Conservation (phyloP, 1,139 yeast species). For the Debaryomyces coudertii region DNA sequence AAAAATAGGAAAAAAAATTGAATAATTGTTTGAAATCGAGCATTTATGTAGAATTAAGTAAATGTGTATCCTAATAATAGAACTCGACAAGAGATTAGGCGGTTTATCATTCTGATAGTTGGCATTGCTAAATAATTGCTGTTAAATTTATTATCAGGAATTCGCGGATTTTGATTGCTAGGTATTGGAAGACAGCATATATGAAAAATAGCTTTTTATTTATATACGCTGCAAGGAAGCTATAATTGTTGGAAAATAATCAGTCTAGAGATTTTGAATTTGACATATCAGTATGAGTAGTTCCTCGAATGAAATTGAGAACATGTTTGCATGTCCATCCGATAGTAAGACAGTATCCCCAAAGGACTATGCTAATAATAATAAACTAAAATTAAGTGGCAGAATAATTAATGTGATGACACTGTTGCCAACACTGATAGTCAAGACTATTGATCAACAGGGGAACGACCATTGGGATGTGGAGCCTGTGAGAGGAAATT, state of each 20-base stretch:
- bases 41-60: not conserved
- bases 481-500: constrained; percentile 75
- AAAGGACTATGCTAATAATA: constrained; percentile 28
- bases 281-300: constrained; percentile 7
- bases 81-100: not conserved
- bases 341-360: constrained; percentile 34
- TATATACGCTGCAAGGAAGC: not conserved
- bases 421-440: constrained; percentile 65
- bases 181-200: not conserved
- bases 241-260: not conserved
- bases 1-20: constrained; percentile 28
- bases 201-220: constrained; percentile 1
- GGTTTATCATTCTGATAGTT: not conserved
- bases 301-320: constrained; percentile 12
- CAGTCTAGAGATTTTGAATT: not conserved
- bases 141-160: not conserved
- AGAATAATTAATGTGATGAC: constrained; percentile 71
- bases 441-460: constrained; percentile 33
- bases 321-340: constrained; percentile 19
- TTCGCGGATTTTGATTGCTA: constrained; percentile 7
- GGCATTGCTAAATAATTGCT: not conserved
- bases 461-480: constrained; percentile 52
- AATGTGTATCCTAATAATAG: not conserved
- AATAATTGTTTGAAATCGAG: constrained; percentile 10
- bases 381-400: constrained; percentile 52